Evolutionary conservation across 2,329 filamentous ascomycete species (phyloP).

Genomic region (Cadophora gregata): DNA sequence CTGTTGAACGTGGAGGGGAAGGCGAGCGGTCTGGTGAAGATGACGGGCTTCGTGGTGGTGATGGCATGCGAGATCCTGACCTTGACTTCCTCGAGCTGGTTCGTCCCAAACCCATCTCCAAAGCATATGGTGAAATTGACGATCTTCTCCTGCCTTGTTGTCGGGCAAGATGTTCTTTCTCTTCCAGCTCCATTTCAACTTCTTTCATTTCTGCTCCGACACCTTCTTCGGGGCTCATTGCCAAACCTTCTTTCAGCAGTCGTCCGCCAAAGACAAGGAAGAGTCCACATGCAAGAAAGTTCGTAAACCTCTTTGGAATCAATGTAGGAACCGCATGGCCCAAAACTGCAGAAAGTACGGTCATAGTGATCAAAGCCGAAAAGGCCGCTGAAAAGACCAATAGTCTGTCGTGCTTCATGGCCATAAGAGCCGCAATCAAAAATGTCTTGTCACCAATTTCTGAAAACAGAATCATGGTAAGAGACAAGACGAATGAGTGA

Average conservation of each 20-base stretch:
- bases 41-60: conserved; percentile 80
- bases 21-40: conserved; percentile 67
- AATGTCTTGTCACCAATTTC: conserved; percentile 99
- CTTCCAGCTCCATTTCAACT: conserved; percentile 90
- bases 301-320: conserved; percentile 89
- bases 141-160: conserved; percentile 70
- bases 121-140: conserved; percentile 73
- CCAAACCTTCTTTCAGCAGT: conserved; percentile 83
- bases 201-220: conserved; percentile 98
- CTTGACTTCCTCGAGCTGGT: conserved; percentile 71
- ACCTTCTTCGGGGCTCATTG: conserved; percentile 88
- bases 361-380: conserved; percentile 90
- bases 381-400: conserved; percentile 97
- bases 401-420: conserved; percentile 94
- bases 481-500: conserved; percentile 89
- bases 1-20: conserved; percentile 48
- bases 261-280: conserved; percentile 91
- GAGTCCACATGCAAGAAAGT: conserved; percentile 80
- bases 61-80: conserved; percentile 77
- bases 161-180: conserved; percentile 82
- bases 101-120: conserved; percentile 78
- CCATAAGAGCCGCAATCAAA: conserved; percentile 95
- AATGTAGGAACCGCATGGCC: conserved; percentile 91
- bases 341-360: conserved; percentile 87
- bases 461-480: conserved; percentile 97